phyloP scores from a whole-genome alignment of 768 basidiomycete species.

The Coprinopsis marcescibilis region DNA sequence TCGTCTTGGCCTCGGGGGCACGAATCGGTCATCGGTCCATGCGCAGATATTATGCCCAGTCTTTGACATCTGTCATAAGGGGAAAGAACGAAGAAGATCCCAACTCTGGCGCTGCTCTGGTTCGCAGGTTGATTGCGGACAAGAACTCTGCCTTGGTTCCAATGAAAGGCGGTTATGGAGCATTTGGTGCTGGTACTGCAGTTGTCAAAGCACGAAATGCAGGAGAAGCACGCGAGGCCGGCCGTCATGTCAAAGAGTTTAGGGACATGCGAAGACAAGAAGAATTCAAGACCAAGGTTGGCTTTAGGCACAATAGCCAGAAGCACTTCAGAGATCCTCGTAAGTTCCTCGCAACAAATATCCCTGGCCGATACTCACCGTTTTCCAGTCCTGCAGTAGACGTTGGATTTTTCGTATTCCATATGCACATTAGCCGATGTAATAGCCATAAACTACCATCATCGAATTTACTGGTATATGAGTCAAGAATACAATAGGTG shows the following conservation, averaged over 20 bases:
- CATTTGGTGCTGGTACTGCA: conserved; percentile 74
- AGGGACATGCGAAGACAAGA: conserved; percentile 75
- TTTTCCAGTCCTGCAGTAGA: conserved; percentile 12
- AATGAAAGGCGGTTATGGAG: conserved; percentile 78
- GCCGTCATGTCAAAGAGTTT: conserved; percentile 78
- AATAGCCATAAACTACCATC: too few relatives aligned
- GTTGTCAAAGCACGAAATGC: conserved; percentile 87
- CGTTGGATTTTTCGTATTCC: not conserved
- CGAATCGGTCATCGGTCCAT: conserved; percentile 90
- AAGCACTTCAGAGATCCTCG: conserved; percentile 80
- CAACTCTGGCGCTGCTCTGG: conserved; percentile 69
- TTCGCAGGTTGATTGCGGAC: conserved; percentile 72
- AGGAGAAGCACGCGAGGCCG: conserved; percentile 94
- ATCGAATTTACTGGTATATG: too few relatives aligned
- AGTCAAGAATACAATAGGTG: conserved; percentile 2
- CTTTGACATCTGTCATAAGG: conserved; percentile 45
- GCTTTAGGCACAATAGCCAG: conserved; percentile 75
- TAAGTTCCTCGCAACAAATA: conserved; percentile 32
- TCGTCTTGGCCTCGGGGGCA: conserved; percentile 88
- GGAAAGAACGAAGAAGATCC: conserved; percentile 47
- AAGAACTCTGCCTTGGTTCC: conserved; percentile 85
- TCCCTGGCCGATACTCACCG: conserved; percentile 10
- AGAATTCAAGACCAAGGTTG: conserved; percentile 81
- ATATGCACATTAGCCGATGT: not conserved
- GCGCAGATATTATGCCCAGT: conserved; percentile 82